Conservation (phyloP, 1,139 yeast species). For the Candida freyschussii region DNA sequence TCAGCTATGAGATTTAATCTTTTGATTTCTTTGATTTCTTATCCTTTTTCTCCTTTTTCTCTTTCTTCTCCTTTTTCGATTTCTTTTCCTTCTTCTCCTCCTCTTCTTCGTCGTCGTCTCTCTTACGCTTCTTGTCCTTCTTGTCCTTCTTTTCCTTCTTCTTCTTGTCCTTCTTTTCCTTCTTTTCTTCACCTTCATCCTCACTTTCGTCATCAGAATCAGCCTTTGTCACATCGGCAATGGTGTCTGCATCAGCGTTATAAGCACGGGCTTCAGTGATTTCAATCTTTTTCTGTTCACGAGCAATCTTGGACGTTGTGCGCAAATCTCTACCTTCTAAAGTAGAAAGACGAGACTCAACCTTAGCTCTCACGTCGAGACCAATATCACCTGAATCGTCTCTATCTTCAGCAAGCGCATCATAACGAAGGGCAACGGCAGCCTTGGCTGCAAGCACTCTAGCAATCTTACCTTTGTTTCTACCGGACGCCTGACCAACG, state of each 20-base stretch:
- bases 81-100: slow-evolving; percentile 32
- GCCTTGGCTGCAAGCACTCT: slow-evolving; percentile 99
- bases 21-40: slow-evolving; percentile 21
- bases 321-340: slow-evolving; percentile 92
- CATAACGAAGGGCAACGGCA: slow-evolving; percentile 93
- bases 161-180: slow-evolving; percentile 39
- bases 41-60: slow-evolving; percentile 31
- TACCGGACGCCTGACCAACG: slow-evolving; percentile 96
- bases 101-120: slow-evolving; percentile 26
- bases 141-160: slow-evolving; percentile 42
- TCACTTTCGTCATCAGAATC: slow-evolving; percentile 50
- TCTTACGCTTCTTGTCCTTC: slow-evolving; percentile 23
- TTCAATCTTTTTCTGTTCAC: slow-evolving; percentile 79
- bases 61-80: slow-evolving; percentile 23
- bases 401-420: slow-evolving; percentile 95
- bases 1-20: slow-evolving; percentile 12
- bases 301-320: slow-evolving; percentile 70
- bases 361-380: slow-evolving; percentile 84
- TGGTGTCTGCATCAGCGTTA: slow-evolving; percentile 90
- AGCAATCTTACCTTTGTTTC: slow-evolving; percentile 98
- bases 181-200: slow-evolving; percentile 37
- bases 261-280: slow-evolving; percentile 81
- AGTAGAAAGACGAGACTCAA: slow-evolving; percentile 90
- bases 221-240: slow-evolving; percentile 39
- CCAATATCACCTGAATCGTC: slow-evolving; percentile 95